These are phyloP conservation scores for Moringa oleifera DNA, from an alignment of 345 rosid genomes.

Conservation along the genomic window DNA sequence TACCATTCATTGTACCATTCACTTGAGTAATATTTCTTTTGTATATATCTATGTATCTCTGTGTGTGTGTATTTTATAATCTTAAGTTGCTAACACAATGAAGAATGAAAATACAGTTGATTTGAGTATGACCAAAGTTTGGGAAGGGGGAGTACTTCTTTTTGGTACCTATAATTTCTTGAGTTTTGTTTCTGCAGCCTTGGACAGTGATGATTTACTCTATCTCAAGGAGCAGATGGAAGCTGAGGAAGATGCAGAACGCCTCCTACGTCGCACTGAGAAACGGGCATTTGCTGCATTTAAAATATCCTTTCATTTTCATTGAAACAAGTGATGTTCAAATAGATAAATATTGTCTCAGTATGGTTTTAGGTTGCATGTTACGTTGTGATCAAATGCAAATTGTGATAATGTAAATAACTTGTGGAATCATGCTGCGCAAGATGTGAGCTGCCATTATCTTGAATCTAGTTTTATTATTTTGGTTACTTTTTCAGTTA, in stretches of 20 bases:
- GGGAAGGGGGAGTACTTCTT: no score
- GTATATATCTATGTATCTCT: no score
- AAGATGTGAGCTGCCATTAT: not conserved
- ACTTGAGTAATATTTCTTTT: no score
- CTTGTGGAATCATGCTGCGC: not conserved
- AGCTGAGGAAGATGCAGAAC: slow-evolving; percentile 98
- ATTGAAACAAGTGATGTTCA: not conserved
- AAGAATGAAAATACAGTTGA: no score
- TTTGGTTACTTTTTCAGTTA: no score
- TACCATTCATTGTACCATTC: no score
- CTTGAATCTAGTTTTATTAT: not conserved
- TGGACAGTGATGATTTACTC: slow-evolving; percentile 98
- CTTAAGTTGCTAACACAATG: no score
- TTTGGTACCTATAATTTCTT: slow-evolving; percentile 12
- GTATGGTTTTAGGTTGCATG: slow-evolving; percentile 1
- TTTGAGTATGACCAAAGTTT: no score
- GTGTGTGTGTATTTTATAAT: no score
- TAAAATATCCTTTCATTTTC: slow-evolving; percentile 72
- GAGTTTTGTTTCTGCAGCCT: slow-evolving; percentile 59
- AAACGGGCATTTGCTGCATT: slow-evolving; percentile 97
- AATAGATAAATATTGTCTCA: not conserved
- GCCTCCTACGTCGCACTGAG: slow-evolving; percentile 91
- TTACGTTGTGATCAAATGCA: not conserved
- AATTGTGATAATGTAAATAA: not conserved
- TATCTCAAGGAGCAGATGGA: slow-evolving; percentile 99